Base-by-base conservation (phyloP, 768 basidiomycete genomes). In the Thelephora aurantiotincta region DNA sequence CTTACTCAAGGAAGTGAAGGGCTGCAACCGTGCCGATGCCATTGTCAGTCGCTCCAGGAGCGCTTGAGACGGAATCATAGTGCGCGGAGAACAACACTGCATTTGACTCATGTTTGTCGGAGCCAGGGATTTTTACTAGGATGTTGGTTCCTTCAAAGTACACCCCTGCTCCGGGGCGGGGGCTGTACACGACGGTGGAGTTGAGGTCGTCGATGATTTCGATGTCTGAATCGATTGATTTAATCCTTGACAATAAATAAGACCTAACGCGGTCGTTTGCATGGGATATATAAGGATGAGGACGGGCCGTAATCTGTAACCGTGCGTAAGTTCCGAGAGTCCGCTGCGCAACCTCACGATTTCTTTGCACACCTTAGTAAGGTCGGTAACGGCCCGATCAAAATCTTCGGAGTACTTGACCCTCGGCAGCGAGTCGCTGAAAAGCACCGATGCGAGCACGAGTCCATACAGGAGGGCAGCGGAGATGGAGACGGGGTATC, bases 211-310 rank as follows among this genome's bases (percentile, higher is more conserved):
- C 67, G 12, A 68, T 63, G 11, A 81, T 57, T 37, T 75, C 66
- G 3, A 81, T 68, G 50, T 75, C 58, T 11, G 61, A 62, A 26
- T 73, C 68, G 20, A 82, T 65, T 3, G 65, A 60, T 35, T 61
- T 53, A 12, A 89, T 57, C 2, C 81, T 74, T 2, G 65, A 57
- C 22, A 83, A 64, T 30, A 91, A 62, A 57, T 78, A 80, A 0
- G 61, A 57, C 44, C 74, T 77, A 20, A 87, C 80, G 22, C 68
- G 55, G 53, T 84, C 80, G 56, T 90, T 91, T 14, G 77, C 73
- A 62, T 79, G 82, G 1, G 84, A 85, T 55, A 82, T 78, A 63
- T 78, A 86, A 0, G 87, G 78, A 60, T 84, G 87, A 0, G 87
- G 88, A 22, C 70, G 70, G 5, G 70, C 64, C 5, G 87, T 71